Evolutionary conservation across 2,329 filamentous ascomycete species (phyloP), one percentile per base, ranked within the genome.

Genomic region (Pseudocercospora cruenta): DNA sequence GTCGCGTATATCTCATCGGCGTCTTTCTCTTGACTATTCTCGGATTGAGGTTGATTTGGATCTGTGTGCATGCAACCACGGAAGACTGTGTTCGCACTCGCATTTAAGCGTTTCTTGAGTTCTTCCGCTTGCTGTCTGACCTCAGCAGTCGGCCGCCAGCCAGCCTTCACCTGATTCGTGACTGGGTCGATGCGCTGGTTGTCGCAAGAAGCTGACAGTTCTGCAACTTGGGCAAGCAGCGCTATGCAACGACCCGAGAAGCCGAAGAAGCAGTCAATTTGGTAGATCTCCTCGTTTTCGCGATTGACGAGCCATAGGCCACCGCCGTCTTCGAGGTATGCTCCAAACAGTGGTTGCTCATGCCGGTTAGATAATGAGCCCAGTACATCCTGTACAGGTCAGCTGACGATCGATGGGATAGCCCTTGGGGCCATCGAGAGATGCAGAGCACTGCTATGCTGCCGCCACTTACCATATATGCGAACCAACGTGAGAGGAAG

Each of bases 401-500:
- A 57, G 53, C 47, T 8, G 19, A 12, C 36, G 22, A 16, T 21
- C n/a, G n/a, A 4, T 12, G 10, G 22, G 19, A 4, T 22, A 51
- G 47, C 19, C 47, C 14, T n/a, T n/a, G 14, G 1, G 36, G 36
- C 2, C 14, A 5, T n/a, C 14, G 4, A n/a, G 36, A 39, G 36
- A n/a, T 9, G 36, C 36, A 39, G n/a, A n/a, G 4, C 36, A 39
- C n/a, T 19, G 39, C 16, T 14, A 9, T 24, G 24, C 21, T 26
- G 7, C 21, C 4, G n/a, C 7, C 8, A 58, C 55, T 58, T 19
- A 58, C 55, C 21, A 96, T 84, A 78, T 95, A 95, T 1, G 90
- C 90, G 69, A 95, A 90, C 92, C 92, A 96, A 65, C 91, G 88
- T 70, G 87, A 89, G 9, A 95, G 84, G 74, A 96, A 95, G 61